A percentile compares a stretch with the other conserved stretches of the same genome.
phyloP scores from a whole-genome alignment of 257 asterid species.

The Cynanchum wilfordii region DNA sequence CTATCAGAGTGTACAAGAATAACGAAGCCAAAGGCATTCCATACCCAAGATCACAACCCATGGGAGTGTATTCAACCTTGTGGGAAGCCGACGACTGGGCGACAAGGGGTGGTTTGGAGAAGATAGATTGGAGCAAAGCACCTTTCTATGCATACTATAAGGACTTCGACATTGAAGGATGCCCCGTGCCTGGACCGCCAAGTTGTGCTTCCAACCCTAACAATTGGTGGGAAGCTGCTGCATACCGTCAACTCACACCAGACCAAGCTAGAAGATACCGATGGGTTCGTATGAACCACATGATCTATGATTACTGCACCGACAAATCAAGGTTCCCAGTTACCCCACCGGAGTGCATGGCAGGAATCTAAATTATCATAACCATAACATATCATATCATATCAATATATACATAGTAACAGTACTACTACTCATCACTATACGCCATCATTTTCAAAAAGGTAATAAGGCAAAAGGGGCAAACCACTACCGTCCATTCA shows the following conservation, averaged over 20 bases:
- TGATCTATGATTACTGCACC: constrained; percentile 87
- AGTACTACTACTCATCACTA: neutral
- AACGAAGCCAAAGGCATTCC: constrained; percentile 66
- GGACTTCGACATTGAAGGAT: constrained; percentile 84
- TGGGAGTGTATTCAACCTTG: constrained; percentile 71
- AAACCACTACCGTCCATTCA: neutral
- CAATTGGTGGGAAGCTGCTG: constrained; percentile 87
- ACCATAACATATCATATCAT: no score
- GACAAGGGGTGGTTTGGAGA: constrained; percentile 79
- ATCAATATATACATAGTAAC: neutral
- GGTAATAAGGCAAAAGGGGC: neutral
- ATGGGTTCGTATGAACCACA: constrained; percentile 70
- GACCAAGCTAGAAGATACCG: constrained; percentile 50
- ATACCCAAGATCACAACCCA: constrained; percentile 63
- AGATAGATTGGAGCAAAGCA: constrained; percentile 82
- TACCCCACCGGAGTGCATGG: constrained; percentile 63
- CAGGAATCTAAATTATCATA: constrained; percentile 39
- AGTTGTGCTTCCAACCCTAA: constrained; percentile 40
- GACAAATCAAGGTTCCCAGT: constrained; percentile 53
- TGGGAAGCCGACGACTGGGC: constrained; percentile 99
- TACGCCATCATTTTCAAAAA: no score
- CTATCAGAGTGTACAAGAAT: constrained; percentile 80
- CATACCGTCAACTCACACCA: constrained; percentile 48
- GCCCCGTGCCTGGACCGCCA: constrained; percentile 64
- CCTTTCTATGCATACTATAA: constrained; percentile 82